Evolutionary conservation across 2,329 filamentous ascomycete genomes (phyloP).

Genomic region (Acrocalymma vagum): DNA sequence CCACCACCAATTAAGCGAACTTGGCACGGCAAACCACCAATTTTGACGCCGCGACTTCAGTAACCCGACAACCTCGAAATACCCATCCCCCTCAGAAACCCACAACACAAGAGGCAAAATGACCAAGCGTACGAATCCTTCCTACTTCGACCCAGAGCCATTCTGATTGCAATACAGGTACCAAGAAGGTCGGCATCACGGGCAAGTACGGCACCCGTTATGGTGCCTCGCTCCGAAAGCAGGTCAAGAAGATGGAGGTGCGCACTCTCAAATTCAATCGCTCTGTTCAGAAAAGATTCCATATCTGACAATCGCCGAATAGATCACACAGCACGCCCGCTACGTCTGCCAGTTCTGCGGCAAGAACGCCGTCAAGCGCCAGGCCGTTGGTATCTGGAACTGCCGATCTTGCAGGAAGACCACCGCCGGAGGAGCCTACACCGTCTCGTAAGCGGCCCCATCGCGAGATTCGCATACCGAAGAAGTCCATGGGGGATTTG

Average conservation of each 20-base stretch:
- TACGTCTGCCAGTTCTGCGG: constrained; percentile 93
- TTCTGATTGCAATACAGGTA: constrained; percentile 35
- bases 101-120: constrained; percentile 63
- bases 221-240: constrained; percentile 99
- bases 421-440: constrained; percentile 92
- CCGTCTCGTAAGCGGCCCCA: constrained; percentile 79
- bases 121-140: constrained; percentile 45
- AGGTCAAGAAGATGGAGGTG: constrained; percentile 97
- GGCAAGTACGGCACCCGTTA: constrained; percentile 97
- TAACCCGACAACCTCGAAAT: constrained; percentile 22
- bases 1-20: too few species aligned
- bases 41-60: too few species aligned
- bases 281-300: constrained; percentile 16
- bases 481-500: too few species aligned
- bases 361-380: constrained; percentile 90
- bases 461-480: background rate
- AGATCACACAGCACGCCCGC: constrained; percentile 95
- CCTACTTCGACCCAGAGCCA: constrained; percentile 8
- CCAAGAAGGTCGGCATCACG: constrained; percentile 88
- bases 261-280: constrained; percentile 22
- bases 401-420: constrained; percentile 96
- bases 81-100: constrained; percentile 23
- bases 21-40: too few species aligned
- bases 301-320: constrained; percentile 28
- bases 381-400: constrained; percentile 94